Base-by-base conservation (phyloP, 78 protist species). In the Creolimax fragrantissima region DNA sequence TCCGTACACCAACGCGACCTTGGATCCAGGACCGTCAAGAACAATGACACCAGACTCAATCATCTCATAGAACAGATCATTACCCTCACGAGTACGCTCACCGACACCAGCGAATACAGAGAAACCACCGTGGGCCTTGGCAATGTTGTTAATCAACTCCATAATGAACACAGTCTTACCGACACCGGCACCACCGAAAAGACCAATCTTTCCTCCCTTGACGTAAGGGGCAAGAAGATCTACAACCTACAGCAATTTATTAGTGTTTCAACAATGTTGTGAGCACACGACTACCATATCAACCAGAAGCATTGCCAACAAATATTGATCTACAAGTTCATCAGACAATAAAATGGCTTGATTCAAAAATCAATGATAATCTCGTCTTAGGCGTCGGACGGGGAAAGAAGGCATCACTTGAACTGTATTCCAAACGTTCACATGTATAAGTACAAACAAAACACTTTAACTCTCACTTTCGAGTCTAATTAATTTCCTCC, bases 101-200 rank as follows among this genome's bases (percentile, higher is more conserved):
- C 99, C 99, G 58, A 99, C 99, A 93, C 99, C 99, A 85, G 97
- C 98, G 95, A 99, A 99, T 88, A 99, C 99, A 39, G 99, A 98
- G 98, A 92, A 99, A 88, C 99, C 99, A 91, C 99, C 98, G 96
- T 98, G 99, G 32, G 95, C 96, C 93, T 96, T 96, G 95, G 99
- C 99, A 85, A 99, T 95, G 96, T 98, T 97, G 98, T 98, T 98
- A 94, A 99, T 99, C 44, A 99, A 97, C 97, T 99, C 99, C 98
- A 97, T 98, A 89, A 98, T 98, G 74, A 97, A 95, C 93, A 98
- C 98, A 47, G 98, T 97, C 96, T 97, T 97, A 94, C 99, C 99
- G 96, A 98, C 99, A 95, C 99, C 99, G 91, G 99, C 99, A 92
- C 99, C 99, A 83, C 99, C 99, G 94, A 98, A 98, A 42, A 98